Evolutionary conservation across 306 rosid genomes (phyloP), one percentile per base, ranked within the genome.

Genomic region (Trifolium fragiferum): DNA sequence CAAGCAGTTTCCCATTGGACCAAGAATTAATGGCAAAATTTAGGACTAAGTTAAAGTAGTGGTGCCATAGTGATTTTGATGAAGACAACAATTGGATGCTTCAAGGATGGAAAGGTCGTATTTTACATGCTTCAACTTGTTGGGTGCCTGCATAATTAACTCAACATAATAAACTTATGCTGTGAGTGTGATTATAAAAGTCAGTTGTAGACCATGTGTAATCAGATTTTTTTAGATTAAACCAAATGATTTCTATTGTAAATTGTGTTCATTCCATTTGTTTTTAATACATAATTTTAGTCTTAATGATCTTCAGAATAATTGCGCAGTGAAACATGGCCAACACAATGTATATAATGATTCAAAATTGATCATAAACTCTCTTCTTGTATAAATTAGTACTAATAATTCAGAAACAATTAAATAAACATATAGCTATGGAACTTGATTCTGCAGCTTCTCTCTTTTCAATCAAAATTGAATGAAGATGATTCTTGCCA

Each of bases 81-180:
- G 82, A 88, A 81, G 86, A 85, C 15, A 68, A 47, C 43, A 72
- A 92, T 23, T 90, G 92, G 96, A 78, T 92, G 90, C 84, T 92
- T 21, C 97, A 92, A 38, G 93, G 97, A 50, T 92, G 97, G 96
- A 92, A 88, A 78, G 97, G 97, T 2, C 82, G 97, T 57, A 81
- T 86, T 57, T 75, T 87, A 16, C 81, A 44, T 73, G 93, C 96
- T 84, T 84, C 91, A 66, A 72, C 96, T 10, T 88, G 93, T 78
- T 92, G 90, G 96, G 88, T 85, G 11, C 90, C 92, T 0, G 82
- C 91, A 55, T 87, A 82, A 71, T 35, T 37, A 20, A 66, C 54
- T 41, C 19, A 27, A 27, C 66, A 13, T 14, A 59, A 2, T 59
- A 27, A 12, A 27, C 5, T 7, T 59, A 6, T 20, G n/a, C 40